phyloP scores from a whole-genome alignment of 2,329 filamentous ascomycete species.

The Hypoxylon sp. region DNA sequence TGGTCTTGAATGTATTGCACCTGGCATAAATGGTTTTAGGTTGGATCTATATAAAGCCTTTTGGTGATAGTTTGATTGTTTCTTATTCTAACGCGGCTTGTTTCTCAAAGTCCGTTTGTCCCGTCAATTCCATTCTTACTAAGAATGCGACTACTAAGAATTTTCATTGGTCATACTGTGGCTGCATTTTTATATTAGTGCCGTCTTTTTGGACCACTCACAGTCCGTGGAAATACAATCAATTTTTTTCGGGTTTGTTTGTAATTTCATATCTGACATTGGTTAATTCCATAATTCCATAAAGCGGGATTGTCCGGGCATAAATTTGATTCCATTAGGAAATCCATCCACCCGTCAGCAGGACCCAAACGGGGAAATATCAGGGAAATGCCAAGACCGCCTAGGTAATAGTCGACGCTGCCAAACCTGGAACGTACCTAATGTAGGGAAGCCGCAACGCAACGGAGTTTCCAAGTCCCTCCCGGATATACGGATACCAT shows the following conservation, averaged over 20 bases:
- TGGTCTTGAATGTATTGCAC: not conserved
- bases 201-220: not conserved
- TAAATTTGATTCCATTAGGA: conserved; percentile 8
- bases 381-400: conserved; percentile 26
- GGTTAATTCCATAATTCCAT: conserved; percentile 3
- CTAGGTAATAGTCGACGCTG: conserved; percentile 6
- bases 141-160: not conserved
- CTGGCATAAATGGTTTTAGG: not conserved
- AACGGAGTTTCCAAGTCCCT: conserved; percentile 41
- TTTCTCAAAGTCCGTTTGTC: not conserved
- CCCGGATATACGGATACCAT: conserved; percentile 42
- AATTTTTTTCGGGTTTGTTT: not conserved
- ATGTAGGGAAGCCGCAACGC: conserved; percentile 11
- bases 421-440: not conserved
- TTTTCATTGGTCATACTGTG: not conserved
- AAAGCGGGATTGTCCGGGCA: not conserved
- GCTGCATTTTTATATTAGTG: not conserved
- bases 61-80: not conserved
- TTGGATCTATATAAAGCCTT: not conserved
- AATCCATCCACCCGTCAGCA: conserved; percentile 2
- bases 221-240: not conserved
- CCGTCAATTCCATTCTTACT: conserved; percentile 1
- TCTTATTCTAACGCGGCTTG: not conserved
- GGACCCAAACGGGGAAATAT: conserved; percentile 9
- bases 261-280: not conserved